These are phyloP conservation scores for Euphorbia celastroides DNA, from an alignment of 441 rosid species.

Conservation along the genomic window DNA sequence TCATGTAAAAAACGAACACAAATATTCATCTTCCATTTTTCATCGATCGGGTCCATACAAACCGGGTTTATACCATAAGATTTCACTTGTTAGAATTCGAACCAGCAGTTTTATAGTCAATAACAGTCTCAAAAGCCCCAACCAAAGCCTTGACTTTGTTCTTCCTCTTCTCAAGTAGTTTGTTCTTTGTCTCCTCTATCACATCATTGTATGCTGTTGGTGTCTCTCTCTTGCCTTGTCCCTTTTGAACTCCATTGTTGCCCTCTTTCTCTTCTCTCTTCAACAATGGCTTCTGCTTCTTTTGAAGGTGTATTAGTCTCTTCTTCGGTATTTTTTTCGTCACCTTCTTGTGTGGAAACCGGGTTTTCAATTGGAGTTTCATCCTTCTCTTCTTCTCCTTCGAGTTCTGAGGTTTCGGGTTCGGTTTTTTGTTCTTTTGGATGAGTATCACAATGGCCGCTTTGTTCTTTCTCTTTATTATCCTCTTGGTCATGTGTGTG, in stretches of 20 bases:
- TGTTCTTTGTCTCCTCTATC: slow-evolving; percentile 65
- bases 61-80: too few relatives aligned
- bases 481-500: slow-evolving; percentile 11
- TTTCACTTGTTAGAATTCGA: slow-evolving; percentile 5
- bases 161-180: slow-evolving; percentile 56
- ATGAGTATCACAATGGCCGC: not conserved
- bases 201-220: slow-evolving; percentile 70
- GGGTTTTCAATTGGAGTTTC: slow-evolving; percentile 21
- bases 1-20: too few relatives aligned
- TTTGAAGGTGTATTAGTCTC: slow-evolving; percentile 21
- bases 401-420: not conserved
- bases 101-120: slow-evolving; percentile 54
- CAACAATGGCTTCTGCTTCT: not conserved
- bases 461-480: slow-evolving; percentile 8
- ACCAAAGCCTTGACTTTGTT: slow-evolving; percentile 78
- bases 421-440: slow-evolving; percentile 18
- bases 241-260: slow-evolving; percentile 11
- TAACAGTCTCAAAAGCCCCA: slow-evolving; percentile 87
- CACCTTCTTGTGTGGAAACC: slow-evolving; percentile 16
- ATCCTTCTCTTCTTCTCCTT: not conserved
- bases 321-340: slow-evolving; percentile 21
- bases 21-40: too few relatives aligned
- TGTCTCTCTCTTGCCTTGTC: slow-evolving; percentile 43
- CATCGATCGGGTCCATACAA: not conserved
- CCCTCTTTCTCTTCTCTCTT: slow-evolving; percentile 8